A percentile compares a stretch with the other conserved stretches of the same genome.
Evolutionary conservation across 2,329 filamentous ascomycete species (phyloP).

Genomic region (Penicillium sp.): DNA sequence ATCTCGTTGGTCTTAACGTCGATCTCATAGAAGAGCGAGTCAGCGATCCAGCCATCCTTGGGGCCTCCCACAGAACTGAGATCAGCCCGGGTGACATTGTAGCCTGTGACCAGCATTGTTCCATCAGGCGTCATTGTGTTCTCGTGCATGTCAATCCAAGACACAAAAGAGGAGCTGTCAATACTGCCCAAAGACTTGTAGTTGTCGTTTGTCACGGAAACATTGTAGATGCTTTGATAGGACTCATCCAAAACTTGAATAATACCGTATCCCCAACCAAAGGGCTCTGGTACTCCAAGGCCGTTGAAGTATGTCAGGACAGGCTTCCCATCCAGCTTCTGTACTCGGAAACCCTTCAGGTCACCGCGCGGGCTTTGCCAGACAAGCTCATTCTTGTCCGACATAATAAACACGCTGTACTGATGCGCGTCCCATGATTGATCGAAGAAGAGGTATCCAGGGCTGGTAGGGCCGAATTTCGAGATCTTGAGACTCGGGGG

Average conservation of each 20-base stretch:
- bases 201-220: slow-evolving; percentile 19
- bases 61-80: slow-evolving; percentile 28
- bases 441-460: slow-evolving; percentile 26
- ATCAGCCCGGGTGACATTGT: slow-evolving; percentile 27
- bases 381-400: slow-evolving; percentile 24
- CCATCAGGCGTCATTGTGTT: slow-evolving; percentile 24
- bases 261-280: slow-evolving; percentile 23
- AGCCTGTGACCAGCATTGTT: slow-evolving; percentile 28
- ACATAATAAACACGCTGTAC: slow-evolving; percentile 21
- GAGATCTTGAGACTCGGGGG: slow-evolving; percentile 11
- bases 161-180: slow-evolving; percentile 16
- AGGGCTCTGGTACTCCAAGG: slow-evolving; percentile 20
- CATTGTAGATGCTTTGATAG: slow-evolving; percentile 27
- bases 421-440: slow-evolving; percentile 14
- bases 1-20: slow-evolving; percentile 29
- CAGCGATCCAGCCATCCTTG: slow-evolving; percentile 27
- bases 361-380: slow-evolving; percentile 26
- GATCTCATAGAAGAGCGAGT: slow-evolving; percentile 31
- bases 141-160: slow-evolving; percentile 30
- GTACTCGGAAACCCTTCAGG: slow-evolving; percentile 24
- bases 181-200: slow-evolving; percentile 17
- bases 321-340: slow-evolving; percentile 23
- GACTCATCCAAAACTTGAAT: slow-evolving; percentile 23
- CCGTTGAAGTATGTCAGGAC: slow-evolving; percentile 30
- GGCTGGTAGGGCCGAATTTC: slow-evolving; percentile 24